These are phyloP conservation scores for Metschnikowia cerradonensis DNA, from an alignment of 805 yeast species.

Conservation along the genomic window DNA sequence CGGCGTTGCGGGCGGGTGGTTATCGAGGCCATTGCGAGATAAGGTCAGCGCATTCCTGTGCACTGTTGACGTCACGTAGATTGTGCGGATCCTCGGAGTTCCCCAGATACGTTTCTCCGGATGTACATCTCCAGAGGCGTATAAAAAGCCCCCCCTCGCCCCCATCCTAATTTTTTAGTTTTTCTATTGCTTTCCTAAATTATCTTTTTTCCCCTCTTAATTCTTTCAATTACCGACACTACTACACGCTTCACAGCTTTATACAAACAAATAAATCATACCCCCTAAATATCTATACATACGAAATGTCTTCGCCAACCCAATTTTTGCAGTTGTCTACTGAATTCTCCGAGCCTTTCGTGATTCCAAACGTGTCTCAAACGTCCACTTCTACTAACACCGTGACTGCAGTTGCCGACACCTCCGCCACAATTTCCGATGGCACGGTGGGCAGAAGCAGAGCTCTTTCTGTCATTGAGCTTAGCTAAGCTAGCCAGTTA, in stretches of 20 bases:
- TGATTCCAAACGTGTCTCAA: constrained; percentile 63
- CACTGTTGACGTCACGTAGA: constrained; percentile 16
- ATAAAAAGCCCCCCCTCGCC: constrained; percentile 7
- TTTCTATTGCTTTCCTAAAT: not conserved
- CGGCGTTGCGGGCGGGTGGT: not conserved
- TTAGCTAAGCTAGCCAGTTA: constrained; percentile 14
- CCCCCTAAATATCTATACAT: not conserved
- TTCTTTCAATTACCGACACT: not conserved
- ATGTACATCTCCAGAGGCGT: constrained; percentile 19
- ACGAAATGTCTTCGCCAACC: constrained; percentile 15
- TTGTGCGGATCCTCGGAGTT: constrained; percentile 16
- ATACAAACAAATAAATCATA: too few species aligned
- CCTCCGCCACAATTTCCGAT: constrained; percentile 10
- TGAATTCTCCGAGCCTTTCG: constrained; percentile 57
- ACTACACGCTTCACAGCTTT: not conserved
- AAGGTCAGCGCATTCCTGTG: constrained; percentile 2
- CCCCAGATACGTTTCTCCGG: constrained; percentile 17
- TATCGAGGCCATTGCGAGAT: not conserved
- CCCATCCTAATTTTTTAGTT: not conserved
- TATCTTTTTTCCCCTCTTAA: not conserved
- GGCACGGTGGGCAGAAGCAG: constrained; percentile 17
- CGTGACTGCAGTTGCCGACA: constrained; percentile 7
- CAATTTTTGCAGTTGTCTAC: constrained; percentile 53
- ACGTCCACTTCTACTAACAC: constrained; percentile 28
- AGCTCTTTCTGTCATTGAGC: constrained; percentile 24